A percentile compares a stretch with the other conserved stretches of the same genome.
phyloP scores from a whole-genome alignment of 345 rosid species.

The Salix dunnii region DNA sequence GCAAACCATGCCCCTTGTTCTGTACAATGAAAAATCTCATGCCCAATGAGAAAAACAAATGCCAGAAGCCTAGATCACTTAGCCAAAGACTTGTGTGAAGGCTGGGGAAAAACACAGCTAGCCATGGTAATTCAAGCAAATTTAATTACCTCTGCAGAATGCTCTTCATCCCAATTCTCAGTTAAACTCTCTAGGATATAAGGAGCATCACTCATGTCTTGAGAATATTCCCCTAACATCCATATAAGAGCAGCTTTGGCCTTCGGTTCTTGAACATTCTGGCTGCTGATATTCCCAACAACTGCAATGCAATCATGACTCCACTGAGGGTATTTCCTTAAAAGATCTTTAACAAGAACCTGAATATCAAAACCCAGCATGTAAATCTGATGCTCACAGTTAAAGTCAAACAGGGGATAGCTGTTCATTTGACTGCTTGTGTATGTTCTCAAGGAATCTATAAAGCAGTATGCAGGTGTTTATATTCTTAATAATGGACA shows the following conservation, averaged over 20 bases:
- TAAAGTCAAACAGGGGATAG: not conserved
- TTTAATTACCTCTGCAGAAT: slow-evolving; percentile 73
- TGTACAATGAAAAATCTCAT: not conserved
- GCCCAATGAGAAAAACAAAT: not conserved
- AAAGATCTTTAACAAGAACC: slow-evolving; percentile 96
- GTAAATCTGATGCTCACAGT: not conserved
- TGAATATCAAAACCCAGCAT: slow-evolving; percentile 20
- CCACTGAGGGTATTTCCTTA: slow-evolving; percentile 98
- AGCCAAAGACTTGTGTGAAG: slow-evolving; percentile 1
- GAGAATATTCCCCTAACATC: slow-evolving; percentile 99
- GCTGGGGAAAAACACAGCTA: not conserved
- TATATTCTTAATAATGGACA: slow-evolving; percentile 6
- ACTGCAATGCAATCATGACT: slow-evolving; percentile 99
- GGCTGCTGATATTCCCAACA: slow-evolving; percentile 95
- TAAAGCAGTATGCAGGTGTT: not conserved
- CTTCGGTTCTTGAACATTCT: slow-evolving; percentile 88
- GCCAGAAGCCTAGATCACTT: not conserved
- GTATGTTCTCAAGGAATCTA: slow-evolving; percentile 6
- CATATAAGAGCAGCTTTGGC: slow-evolving; percentile 98
- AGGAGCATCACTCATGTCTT: slow-evolving; percentile 96
- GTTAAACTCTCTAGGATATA: slow-evolving; percentile 78
- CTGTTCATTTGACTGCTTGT: not conserved
- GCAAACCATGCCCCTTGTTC: not conserved
- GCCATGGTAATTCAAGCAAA: not conserved
- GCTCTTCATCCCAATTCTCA: slow-evolving; percentile 95